Percentiles rank a stretch among this genome's conserved stretches.
Evolutionary conservation across 495 filamentous ascomycete species (phyloP).

Genomic region (Penicillium subrubescens): DNA sequence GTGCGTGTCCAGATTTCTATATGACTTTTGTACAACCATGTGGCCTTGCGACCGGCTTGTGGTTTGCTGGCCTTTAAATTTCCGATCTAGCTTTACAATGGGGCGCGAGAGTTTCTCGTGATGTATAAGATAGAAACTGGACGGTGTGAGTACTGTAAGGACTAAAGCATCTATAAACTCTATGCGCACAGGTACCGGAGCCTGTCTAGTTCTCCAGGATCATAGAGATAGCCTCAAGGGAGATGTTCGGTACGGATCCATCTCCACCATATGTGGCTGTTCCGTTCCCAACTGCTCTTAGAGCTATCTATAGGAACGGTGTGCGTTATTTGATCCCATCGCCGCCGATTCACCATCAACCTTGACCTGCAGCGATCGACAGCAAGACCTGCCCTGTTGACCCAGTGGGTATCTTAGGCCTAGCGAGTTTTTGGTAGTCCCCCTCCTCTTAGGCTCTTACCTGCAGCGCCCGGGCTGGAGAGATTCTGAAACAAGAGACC

Average conservation of each 20-base stretch:
- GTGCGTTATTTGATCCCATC: not conserved
- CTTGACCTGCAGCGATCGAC: constrained; percentile 15
- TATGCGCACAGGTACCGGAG: not conserved
- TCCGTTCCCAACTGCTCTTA: not conserved
- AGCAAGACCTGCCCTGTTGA: constrained; percentile 4
- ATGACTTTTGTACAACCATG: not conserved
- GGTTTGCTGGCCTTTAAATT: not conserved
- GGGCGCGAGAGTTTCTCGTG: not conserved
- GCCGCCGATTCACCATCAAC: not conserved
- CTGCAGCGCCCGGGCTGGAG: not conserved
- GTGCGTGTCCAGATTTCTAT: not conserved
- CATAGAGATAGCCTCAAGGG: not conserved
- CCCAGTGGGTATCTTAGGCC: not conserved
- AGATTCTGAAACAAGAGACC: constrained; percentile 26
- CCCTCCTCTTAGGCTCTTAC: not conserved
- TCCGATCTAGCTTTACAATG: not conserved
- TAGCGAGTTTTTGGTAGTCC: not conserved
- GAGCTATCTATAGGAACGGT: not conserved
- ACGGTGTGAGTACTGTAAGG: not conserved
- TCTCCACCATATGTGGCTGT: not conserved
- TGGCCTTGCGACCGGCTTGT: not conserved
- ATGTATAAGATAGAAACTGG: not conserved
- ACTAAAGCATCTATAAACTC: not conserved
- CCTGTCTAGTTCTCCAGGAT: not conserved
- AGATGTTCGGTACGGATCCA: not conserved